Base-by-base conservation (phyloP, 2,329 filamentous ascomycete genomes). In the Lachnellula willkommii region DNA sequence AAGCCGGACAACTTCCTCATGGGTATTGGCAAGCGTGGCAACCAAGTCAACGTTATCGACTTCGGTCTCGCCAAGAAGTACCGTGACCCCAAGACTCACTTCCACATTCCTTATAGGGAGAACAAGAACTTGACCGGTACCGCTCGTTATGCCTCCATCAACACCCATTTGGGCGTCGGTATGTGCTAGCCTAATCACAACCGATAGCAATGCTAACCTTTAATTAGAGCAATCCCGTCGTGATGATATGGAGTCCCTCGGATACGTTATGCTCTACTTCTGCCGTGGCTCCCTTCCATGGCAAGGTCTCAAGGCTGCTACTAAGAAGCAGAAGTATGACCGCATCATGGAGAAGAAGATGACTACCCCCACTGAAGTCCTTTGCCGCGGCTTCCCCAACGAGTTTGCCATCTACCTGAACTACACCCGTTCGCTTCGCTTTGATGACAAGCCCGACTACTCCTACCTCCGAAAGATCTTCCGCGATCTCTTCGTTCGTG, bases 281-380 rank as follows among this genome's bases (percentile, higher is more conserved):
- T 97, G 93, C 82, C 93, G 94, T 75, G 94, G 94, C 62, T 96
- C 92, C 63, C 90, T 99, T 56, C 94, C 94, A 60, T 99, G 94
- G 94, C 94, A 99, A 79, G 94, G 94, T 55, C 82, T 96, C 54
- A 96, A 96, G 84, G 93, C 93, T 78, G 93, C 93, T 67, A 96
- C 92, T 65, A 96, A 96, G 86, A 96, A 96, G 87, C 93, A 97
- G 80, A 99, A 99, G 81, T 97, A 99, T 73, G 94, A 99, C 77
- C 86, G 93, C 64, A 99, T 99, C 78, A 97, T 97, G 93, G 94
- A 99, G 83, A 99, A 99, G 87, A 99, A 99, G 90, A 97, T 97
- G 94, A 99, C 94, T 14, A 99, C 94, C 3, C 92, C 94, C 8
- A 97, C 93, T 67, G 93, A 99, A 77, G 92, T 96, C 49, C 89